Evolutionary conservation across 2,329 filamentous ascomycete genomes (phyloP).

Genomic region (Basipetospora chlamydospora): DNA sequence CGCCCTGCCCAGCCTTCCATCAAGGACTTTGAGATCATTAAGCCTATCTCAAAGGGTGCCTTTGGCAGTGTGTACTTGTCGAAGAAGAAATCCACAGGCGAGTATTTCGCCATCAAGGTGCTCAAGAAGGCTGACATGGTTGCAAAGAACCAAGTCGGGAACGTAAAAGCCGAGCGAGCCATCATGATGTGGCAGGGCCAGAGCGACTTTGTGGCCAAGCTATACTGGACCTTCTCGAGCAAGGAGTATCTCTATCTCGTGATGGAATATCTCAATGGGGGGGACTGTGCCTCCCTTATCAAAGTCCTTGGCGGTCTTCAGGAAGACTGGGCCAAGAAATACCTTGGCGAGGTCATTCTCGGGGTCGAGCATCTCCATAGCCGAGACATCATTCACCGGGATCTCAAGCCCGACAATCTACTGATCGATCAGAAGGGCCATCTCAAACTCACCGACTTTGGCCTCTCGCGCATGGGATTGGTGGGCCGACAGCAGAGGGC

Average conservation of each 20-base stretch:
- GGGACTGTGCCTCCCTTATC: constrained; percentile 90
- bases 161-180: constrained; percentile 93
- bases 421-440: constrained; percentile 95
- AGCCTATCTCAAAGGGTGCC: constrained; percentile 96
- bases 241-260: constrained; percentile 98
- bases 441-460: constrained; percentile 94
- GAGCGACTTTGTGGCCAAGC: constrained; percentile 95
- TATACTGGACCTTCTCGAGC: constrained; percentile 99
- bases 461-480: constrained; percentile 89
- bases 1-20: constrained; percentile 88
- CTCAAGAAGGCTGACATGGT: constrained; percentile 99
- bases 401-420: constrained; percentile 92
- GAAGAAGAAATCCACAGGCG: constrained; percentile 96
- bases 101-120: constrained; percentile 98
- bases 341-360: constrained; percentile 89
- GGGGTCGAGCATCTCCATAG: constrained; percentile 92
- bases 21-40: constrained; percentile 98
- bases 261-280: constrained; percentile 98
- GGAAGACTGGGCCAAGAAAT: constrained; percentile 97
- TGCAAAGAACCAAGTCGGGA: constrained; percentile 97
- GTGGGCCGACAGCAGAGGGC: constrained; percentile 93
- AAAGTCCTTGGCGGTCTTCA: constrained; percentile 84
- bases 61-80: constrained; percentile 96
- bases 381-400: constrained; percentile 88
- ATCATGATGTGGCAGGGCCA: constrained; percentile 99